Conservation (phyloP, 2,329 filamentous ascomycete species). For the Fusarium tuaranense region DNA sequence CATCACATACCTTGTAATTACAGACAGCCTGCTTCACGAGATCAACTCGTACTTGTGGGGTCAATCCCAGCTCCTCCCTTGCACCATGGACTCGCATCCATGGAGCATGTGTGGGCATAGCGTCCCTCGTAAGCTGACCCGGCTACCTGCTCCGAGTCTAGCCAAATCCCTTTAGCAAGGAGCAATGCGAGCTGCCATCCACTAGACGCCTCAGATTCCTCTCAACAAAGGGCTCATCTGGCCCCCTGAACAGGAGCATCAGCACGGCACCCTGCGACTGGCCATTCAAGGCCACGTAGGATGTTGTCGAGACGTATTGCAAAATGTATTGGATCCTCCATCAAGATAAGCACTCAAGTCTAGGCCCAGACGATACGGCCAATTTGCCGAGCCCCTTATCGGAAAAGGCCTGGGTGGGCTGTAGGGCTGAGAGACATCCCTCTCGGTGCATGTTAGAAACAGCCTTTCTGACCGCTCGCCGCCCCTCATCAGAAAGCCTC, state of each 20-base stretch:
- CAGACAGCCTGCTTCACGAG: slow-evolving; percentile 9
- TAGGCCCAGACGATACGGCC: neutral
- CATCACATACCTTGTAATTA: neutral
- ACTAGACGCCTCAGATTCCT: slow-evolving; percentile 17
- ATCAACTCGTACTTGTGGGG: slow-evolving; percentile 28
- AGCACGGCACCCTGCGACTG: neutral
- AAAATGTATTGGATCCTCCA: neutral
- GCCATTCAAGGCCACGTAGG: slow-evolving; percentile 8
- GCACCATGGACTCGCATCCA: neutral
- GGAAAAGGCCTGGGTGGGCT: slow-evolving; percentile 19
- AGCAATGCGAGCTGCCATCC: slow-evolving; percentile 11
- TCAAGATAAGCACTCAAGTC: slow-evolving; percentile 4
- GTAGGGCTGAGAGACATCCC: slow-evolving; percentile 38
- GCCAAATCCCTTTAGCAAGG: slow-evolving; percentile 11
- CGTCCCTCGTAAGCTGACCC: slow-evolving; percentile 30
- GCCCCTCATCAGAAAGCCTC: slow-evolving; percentile 26
- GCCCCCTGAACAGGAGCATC: slow-evolving; percentile 21
- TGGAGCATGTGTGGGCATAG: slow-evolving; percentile 28
- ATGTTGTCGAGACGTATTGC: neutral
- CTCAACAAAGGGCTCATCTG: slow-evolving; percentile 9
- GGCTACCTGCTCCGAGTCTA: slow-evolving; percentile 28
- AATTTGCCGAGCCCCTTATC: slow-evolving; percentile 6
- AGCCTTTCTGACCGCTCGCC: slow-evolving; percentile 29
- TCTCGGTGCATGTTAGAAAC: slow-evolving; percentile 20
- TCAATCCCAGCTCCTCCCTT: slow-evolving; percentile 31